Base-by-base conservation (phyloP, 257 asterid genomes). In the Ilex asprella region DNA sequence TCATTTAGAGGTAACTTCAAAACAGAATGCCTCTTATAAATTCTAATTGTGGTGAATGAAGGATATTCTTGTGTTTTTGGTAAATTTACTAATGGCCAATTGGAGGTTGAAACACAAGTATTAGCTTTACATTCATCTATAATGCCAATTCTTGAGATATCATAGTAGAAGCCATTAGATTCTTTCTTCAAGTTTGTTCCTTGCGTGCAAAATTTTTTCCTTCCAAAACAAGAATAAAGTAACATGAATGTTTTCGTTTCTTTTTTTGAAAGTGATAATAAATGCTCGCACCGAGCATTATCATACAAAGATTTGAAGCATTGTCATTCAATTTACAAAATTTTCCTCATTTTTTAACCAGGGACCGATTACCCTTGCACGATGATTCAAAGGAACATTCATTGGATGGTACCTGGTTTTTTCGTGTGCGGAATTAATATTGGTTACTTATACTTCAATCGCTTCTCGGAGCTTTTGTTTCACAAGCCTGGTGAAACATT, bases 401-500 rank as follows among this genome's bases (percentile, higher is more conserved):
- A 82, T 15, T 88, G 96, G 95, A 67, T 61, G 67, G 57, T 83
- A 8, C 86, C 90, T 0, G 56, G 71, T 55, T 55, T 39, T 0
- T 13, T 31, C 0, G 46, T 76, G 6, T 80, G 85, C 82, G 88
- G 86, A 2, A 73, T 80, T 6, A 57, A 47, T 58, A 54, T 80
- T 6, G 79, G 70, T 13, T 70, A 8, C 16, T 63, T 84, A 43
- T 70, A 62, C 68, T 58, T 73, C 58, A 78, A 47, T 59, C 88
- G 96, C 1, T 83, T 86, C 43, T 21, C 78, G 2, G 95, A 86
- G 77, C 82, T 88, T n/a, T 39, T 79, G 79, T 71, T 86, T 71
- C 96, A 88, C 57, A 88, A 86, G 74, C 96, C 95, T 7, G 87
- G 88, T 3, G 79, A 88, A 74, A 78, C 81, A 3, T 16, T 75